These are phyloP conservation scores for Solanum hybrid DNA, from an alignment of 305 asterid species.

Conservation along the genomic window DNA sequence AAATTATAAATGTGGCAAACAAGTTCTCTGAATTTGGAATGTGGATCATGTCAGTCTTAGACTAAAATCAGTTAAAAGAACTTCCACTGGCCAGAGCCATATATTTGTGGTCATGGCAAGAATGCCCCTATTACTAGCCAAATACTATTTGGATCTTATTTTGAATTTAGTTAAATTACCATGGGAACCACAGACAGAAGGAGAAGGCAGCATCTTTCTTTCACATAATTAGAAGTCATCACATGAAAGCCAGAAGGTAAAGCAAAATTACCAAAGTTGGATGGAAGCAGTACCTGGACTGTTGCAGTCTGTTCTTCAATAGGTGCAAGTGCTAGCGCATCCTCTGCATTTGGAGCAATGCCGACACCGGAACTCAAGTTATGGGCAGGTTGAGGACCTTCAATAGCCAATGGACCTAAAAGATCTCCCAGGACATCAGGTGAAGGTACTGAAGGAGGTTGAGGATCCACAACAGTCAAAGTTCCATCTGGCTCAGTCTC, in stretches of 20 bases:
- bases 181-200: not conserved
- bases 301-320: slow-evolving; percentile 55
- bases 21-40: not conserved
- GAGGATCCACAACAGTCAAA: slow-evolving; percentile 77
- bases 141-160: not conserved
- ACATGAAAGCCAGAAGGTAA: not conserved
- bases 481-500: slow-evolving; percentile 65
- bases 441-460: slow-evolving; percentile 58
- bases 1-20: not conserved
- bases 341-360: slow-evolving; percentile 32
- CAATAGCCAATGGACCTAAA: slow-evolving; percentile 83
- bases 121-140: not conserved
- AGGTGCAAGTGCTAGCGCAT: slow-evolving; percentile 76
- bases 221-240: not conserved
- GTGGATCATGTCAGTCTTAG: not conserved
- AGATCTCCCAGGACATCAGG: slow-evolving; percentile 96
- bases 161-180: not conserved
- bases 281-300: slow-evolving; percentile 48
- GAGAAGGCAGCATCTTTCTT: not conserved
- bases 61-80: not conserved
- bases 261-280: not conserved
- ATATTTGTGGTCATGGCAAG: not conserved
- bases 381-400: slow-evolving; percentile 55
- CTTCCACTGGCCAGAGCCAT: not conserved
- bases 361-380: slow-evolving; percentile 33